phyloP scores from a whole-genome alignment of 2,329 filamentous ascomycete species.

The Colletotrichum euphorbiae region DNA sequence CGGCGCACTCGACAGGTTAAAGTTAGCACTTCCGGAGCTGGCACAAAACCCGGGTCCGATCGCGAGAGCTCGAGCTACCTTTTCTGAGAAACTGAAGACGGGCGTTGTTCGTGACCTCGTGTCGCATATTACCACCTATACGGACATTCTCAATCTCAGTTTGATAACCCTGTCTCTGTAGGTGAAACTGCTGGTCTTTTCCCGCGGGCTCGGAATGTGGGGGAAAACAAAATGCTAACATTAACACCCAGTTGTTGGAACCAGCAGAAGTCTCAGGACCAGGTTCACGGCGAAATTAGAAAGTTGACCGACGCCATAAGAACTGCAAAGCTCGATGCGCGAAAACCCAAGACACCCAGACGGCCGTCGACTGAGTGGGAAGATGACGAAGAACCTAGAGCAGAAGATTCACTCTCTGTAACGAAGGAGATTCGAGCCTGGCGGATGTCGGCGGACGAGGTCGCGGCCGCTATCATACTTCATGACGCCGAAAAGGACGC shows the following conservation, averaged over 20 bases:
- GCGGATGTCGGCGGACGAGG: constrained; percentile 45
- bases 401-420: constrained; percentile 30
- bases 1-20: constrained; percentile 40
- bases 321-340: constrained; percentile 39
- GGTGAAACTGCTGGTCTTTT: not conserved
- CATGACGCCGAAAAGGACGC: constrained; percentile 24
- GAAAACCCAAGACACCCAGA: not conserved
- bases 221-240: not conserved
- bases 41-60: constrained; percentile 38
- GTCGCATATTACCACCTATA: constrained; percentile 44
- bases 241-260: constrained; percentile 36
- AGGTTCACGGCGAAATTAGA: constrained; percentile 44
- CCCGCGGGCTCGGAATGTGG: not conserved
- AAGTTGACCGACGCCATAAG: constrained; percentile 43
- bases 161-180: constrained; percentile 44
- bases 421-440: constrained; percentile 44
- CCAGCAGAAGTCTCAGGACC: constrained; percentile 44
- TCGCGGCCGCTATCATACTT: constrained; percentile 44
- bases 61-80: constrained; percentile 40
- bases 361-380: constrained; percentile 30
- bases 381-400: constrained; percentile 31
- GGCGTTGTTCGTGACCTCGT: constrained; percentile 42
- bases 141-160: constrained; percentile 45
- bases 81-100: constrained; percentile 42
- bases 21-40: constrained; percentile 42